Evolutionary conservation across 2,329 filamentous ascomycete genomes (phyloP), one percentile per base, ranked within the genome.

Genomic region (Fusarium buharicum): DNA sequence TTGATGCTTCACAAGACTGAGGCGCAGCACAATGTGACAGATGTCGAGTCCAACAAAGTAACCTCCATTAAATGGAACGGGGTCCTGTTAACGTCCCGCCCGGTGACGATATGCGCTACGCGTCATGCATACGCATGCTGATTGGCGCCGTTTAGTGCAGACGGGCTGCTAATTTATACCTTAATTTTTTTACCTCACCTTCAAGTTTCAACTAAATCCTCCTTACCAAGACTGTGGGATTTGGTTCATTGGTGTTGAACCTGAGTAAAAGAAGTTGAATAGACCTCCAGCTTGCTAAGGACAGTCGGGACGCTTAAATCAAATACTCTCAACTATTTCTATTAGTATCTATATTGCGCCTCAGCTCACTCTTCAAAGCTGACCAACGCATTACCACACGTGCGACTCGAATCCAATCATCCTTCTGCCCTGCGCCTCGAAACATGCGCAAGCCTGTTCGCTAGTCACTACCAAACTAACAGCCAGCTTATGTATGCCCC

Each of bases 341-440:
- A 39, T 8, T 24, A 22, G 20, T 7, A 7, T 22, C 7, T 4
- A 7, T 22, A 22, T 22, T 53, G 12, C 1, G 16, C 18, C 24
- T 51, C 16, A 41, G 33, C 41, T 18, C 36, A 22, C 22, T 12
- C 6, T 37, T 31, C 24, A 37, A 34, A 30, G 54, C 61, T 59
- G 45, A 44, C 63, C 59, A 64, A 57, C 50, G 31, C 18, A 14
- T 33, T 28, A 16, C 36, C 44, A 18, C 59, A 60, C 62, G 47
- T 65, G 62, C 41, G 46, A 34, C 27, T 13, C 20, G 17, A 30
- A 27, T 27, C 49, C 59, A 63, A 59, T 63, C 54, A 48, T 40
- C n/a, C 37, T 20, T 22, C 16, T 33, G 17, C 18, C 31, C 56
- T 67, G 64, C 64, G 64, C 64, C 64, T 52, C 64, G 33, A 50